Evolutionary conservation across 768 basidiomycete genomes (phyloP).

Genomic region (Boletus coccyginus): DNA sequence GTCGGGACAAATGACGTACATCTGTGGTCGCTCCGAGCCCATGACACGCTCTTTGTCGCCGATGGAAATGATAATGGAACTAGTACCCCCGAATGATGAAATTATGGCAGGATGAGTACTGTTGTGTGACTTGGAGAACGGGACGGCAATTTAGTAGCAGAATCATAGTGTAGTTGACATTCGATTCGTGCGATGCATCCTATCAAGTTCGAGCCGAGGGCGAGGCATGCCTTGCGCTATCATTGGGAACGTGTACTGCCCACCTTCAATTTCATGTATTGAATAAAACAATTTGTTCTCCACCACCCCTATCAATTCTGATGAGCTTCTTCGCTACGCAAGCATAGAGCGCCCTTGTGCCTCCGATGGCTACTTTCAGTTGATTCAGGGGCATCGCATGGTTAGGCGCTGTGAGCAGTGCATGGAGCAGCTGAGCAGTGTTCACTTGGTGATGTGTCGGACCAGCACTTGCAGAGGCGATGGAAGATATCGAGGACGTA

Average conservation of each 20-base stretch:
- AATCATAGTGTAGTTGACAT: too few species aligned
- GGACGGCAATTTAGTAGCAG: background rate
- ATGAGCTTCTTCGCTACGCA: constrained; percentile 81
- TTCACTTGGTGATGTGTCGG: constrained; percentile 69
- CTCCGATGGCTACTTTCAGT: constrained; percentile 58
- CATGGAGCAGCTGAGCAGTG: constrained; percentile 63
- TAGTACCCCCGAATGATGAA: background rate
- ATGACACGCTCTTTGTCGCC: background rate
- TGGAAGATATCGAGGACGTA: constrained; percentile 53
- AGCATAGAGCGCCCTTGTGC: constrained; percentile 64
- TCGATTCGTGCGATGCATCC: too few species aligned
- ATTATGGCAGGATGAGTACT: background rate
- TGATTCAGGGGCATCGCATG: constrained; percentile 59
- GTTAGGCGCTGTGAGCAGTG: constrained; percentile 52
- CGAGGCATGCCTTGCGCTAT: background rate
- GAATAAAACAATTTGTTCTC: constrained; percentile 76
- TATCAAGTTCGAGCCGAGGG: too few species aligned
- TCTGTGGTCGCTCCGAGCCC: background rate
- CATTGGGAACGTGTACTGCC: background rate
- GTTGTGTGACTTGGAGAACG: background rate
- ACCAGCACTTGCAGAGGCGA: constrained; percentile 33
- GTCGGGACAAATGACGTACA: background rate
- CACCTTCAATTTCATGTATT: constrained; percentile 36
- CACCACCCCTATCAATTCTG: constrained; percentile 70
- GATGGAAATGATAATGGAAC: background rate